Evolutionary conservation across 2,329 filamentous ascomycete genomes (phyloP).

Genomic region (Rhytidhysteron rufulum): DNA sequence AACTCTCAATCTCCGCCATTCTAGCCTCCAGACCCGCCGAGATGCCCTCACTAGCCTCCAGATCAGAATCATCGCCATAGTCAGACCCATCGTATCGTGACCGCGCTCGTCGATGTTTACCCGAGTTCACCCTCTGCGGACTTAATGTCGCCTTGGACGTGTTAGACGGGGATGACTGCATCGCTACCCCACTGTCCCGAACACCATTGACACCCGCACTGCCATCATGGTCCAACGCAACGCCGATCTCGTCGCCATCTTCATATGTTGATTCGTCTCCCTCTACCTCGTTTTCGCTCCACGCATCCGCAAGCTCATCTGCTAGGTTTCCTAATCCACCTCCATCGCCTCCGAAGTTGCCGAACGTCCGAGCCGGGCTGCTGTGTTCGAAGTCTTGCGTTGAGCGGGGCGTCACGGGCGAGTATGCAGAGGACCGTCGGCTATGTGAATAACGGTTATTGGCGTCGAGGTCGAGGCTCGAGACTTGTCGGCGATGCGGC

Average conservation of each 20-base stretch:
- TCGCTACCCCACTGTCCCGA: slow-evolving; percentile 45
- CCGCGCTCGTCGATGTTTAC: slow-evolving; percentile 39
- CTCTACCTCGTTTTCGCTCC: slow-evolving; percentile 60
- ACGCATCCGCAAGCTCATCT: slow-evolving; percentile 73
- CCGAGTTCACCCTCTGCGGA: slow-evolving; percentile 28
- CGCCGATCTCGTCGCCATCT: slow-evolving; percentile 27
- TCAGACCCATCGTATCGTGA: slow-evolving; percentile 68
- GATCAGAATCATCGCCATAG: slow-evolving; percentile 68
- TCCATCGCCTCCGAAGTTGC: slow-evolving; percentile 31
- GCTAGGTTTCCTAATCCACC: slow-evolving; percentile 73
- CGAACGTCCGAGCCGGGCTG: slow-evolving; percentile 35
- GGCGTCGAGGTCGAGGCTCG: slow-evolving; percentile 41
- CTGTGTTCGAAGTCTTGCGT: slow-evolving; percentile 38
- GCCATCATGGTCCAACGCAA: slow-evolving; percentile 32
- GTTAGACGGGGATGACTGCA: slow-evolving; percentile 36
- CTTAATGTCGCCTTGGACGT: slow-evolving; percentile 33
- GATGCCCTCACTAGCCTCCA: slow-evolving; percentile 64
- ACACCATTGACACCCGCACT: slow-evolving; percentile 32
- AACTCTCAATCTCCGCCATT: slow-evolving; percentile 66
- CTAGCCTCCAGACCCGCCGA: slow-evolving; percentile 62
- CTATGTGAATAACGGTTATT: slow-evolving; percentile 34
- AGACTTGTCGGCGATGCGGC: slow-evolving; percentile 37
- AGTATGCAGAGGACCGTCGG: slow-evolving; percentile 44
- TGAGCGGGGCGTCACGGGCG: slow-evolving; percentile 41
- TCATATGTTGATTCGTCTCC: slow-evolving; percentile 25